These are phyloP conservation scores for Auriscalpium orientale DNA, from an alignment of 768 basidiomycete genomes.

Conservation along the genomic window DNA sequence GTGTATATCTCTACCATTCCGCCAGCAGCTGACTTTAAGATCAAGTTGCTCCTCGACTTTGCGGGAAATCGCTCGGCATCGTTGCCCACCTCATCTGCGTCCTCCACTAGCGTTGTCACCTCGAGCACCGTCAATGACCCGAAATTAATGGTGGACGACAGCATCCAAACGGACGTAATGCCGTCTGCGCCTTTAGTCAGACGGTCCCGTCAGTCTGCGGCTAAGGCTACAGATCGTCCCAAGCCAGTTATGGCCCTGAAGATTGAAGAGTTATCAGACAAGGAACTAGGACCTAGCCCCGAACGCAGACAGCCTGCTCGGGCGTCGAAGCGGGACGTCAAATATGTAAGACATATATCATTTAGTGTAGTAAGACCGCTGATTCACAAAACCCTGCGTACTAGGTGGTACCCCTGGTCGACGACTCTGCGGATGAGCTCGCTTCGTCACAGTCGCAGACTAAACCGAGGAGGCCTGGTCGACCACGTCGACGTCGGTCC, in stretches of 20 bases:
- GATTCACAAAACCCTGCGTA: not conserved
- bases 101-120: too few relatives aligned
- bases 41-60: not conserved
- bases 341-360: slow-evolving; percentile 6
- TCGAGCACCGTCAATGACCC: too few relatives aligned
- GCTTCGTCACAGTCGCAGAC: not conserved
- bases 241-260: too few relatives aligned
- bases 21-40: not conserved
- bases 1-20: not conserved
- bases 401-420: not conserved
- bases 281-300: not conserved
- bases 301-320: slow-evolving; percentile 14
- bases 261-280: too few relatives aligned
- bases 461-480: not conserved
- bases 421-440: not conserved
- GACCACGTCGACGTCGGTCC: not conserved
- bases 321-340: slow-evolving; percentile 14
- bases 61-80: not conserved
- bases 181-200: too few relatives aligned
- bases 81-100: too few relatives aligned
- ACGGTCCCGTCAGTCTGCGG: too few relatives aligned
- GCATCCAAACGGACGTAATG: too few relatives aligned
- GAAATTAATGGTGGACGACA: too few relatives aligned
- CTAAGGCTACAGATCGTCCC: too few relatives aligned
- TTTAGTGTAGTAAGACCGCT: not conserved